phyloP scores from a whole-genome alignment of 352 stramenopile species.

The Pythium scleroteichum region DNA sequence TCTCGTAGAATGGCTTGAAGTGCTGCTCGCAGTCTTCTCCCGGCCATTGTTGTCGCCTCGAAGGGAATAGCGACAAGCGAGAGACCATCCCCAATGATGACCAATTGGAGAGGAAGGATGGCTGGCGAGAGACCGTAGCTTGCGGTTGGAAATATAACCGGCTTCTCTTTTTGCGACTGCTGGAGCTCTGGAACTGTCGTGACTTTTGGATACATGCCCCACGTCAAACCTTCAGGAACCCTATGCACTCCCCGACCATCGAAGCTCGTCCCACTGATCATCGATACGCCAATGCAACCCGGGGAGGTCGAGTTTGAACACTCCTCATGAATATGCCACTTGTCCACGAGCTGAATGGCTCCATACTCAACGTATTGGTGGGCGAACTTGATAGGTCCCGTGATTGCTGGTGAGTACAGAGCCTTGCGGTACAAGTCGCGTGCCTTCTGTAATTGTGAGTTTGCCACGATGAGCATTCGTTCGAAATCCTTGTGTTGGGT shows the following conservation, averaged over 20 bases:
- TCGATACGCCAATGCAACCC: slow-evolving; percentile 81
- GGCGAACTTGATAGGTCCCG: slow-evolving; percentile 46
- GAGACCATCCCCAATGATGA: slow-evolving; percentile 56
- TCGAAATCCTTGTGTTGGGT: slow-evolving; percentile 82
- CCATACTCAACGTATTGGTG: slow-evolving; percentile 85
- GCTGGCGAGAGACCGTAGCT: slow-evolving; percentile 72
- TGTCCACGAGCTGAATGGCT: slow-evolving; percentile 53
- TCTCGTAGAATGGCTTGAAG: slow-evolving; percentile 36
- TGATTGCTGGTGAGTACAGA: slow-evolving; percentile 32
- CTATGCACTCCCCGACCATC: slow-evolving; percentile 63
- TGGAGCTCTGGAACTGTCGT: slow-evolving; percentile 79
- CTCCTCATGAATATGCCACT: slow-evolving; percentile 73
- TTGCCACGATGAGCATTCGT: slow-evolving; percentile 76
- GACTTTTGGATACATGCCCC: slow-evolving; percentile 67
- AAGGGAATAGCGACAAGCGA: slow-evolving; percentile 78
- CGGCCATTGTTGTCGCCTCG: slow-evolving; percentile 85
- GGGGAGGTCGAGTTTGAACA: slow-evolving; percentile 67
- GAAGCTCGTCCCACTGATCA: slow-evolving; percentile 80
- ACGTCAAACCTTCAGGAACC: slow-evolving; percentile 69
- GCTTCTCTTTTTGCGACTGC: slow-evolving; percentile 75
- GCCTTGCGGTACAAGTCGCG: slow-evolving; percentile 59
- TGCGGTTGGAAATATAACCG: slow-evolving; percentile 75
- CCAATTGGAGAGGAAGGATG: slow-evolving; percentile 72
- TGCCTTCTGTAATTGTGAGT: slow-evolving; percentile 69
- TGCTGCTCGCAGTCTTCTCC: slow-evolving; percentile 53